Evolutionary conservation across 176 grass and related monocot genomes (phyloP), one percentile per base, ranked within the genome.

Genomic region (Hordeum marinum): DNA sequence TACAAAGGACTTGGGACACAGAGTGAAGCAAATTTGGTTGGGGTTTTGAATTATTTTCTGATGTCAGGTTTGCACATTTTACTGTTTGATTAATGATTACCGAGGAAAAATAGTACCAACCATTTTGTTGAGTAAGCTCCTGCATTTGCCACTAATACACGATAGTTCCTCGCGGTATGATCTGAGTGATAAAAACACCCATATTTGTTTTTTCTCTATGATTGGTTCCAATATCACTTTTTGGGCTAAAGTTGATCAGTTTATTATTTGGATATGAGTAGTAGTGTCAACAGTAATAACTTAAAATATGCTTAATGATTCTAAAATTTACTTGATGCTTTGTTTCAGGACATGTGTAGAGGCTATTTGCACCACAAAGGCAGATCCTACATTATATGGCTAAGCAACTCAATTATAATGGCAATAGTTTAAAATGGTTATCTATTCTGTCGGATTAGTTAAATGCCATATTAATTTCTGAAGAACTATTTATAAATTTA

Each of bases 151-250:
- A 73, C 6, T 26, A 74, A 13, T 57, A 73, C 25, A 40, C 21
- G 2, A 1, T 40, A 40, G 17, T 39, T 66, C 57, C 2, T 57
- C 55, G 31, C 26, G 1, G 20, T 86, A 36, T 80, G 14, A 37
- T 80, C 20, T 86, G 36, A 25, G 7, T 26, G 40, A 72, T 25
- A 37, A n/a, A 18, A 70, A 34, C 2, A 4, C 2, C 24, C 18
- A 45, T 71, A 48, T 80, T 71, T 71, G 4, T 48, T 60, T 80
- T 58, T 50, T 12, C 23, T 14, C 9, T 50, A 27, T 20, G 54
- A 72, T 85, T 85, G 20, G 58, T 71, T 60, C 23, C 46, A 32
- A 70, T 43, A 45, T 23, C 11, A 82, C 25, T 58, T 10, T 78
- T 68, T 76, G 35, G 13, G 14, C 35, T 29, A 31, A 32, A 21